Base-by-base conservation (phyloP, 2,329 filamentous ascomycete species). In the Niveomyces coronatus region DNA sequence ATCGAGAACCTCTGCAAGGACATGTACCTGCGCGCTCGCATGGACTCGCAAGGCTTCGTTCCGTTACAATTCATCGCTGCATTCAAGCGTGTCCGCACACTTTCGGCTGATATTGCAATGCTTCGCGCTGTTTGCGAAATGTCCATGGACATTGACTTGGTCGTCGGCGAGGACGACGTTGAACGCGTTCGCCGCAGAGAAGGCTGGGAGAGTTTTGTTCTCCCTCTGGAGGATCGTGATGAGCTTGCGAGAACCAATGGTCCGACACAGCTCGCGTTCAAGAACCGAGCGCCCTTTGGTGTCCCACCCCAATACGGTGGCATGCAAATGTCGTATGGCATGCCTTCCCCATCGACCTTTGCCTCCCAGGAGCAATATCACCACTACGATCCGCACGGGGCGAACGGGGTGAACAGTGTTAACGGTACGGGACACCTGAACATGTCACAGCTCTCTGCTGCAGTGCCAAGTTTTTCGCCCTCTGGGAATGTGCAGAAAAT, bases 21-120 rank as follows among this genome's bases (percentile, higher is more conserved):
- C 53, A 71, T 85, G 53, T 96, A 79, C 60, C 70, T 98, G 42
- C 81, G 91, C 41, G 79, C 76, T 52, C 80, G 88, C 50, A 96
- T 98, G 91, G 89, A 98, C 55, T 85, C 83, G 1, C 85, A 96
- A 57, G 91, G 91, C 14, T 96, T 88, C 53, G 88, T 95, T 11
- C 79, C 77, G 35, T 64, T 98, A 36, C 70, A 73, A 23, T 74
- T 94, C 42, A 81, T 98, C 49, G 74, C 82, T 16, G 72, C 70
- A n/a, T 98, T 98, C 68, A 86, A 85, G 59, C 81, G 91, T 42
- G 81, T 63, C 42, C 56, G 53, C 24, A 54, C 57, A 23, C 50
- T 61, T 23, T 60, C 56, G 9, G 51, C 81, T 1, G 74, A 94
- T 41, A 64, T 80, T 41, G 78, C 85, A 27, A 60, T 88, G 39